Evolutionary conservation across 1,284 basidiomycete species (phyloP), one percentile per base, ranked within the genome.

Genomic region (Porogramme epimiltina): DNA sequence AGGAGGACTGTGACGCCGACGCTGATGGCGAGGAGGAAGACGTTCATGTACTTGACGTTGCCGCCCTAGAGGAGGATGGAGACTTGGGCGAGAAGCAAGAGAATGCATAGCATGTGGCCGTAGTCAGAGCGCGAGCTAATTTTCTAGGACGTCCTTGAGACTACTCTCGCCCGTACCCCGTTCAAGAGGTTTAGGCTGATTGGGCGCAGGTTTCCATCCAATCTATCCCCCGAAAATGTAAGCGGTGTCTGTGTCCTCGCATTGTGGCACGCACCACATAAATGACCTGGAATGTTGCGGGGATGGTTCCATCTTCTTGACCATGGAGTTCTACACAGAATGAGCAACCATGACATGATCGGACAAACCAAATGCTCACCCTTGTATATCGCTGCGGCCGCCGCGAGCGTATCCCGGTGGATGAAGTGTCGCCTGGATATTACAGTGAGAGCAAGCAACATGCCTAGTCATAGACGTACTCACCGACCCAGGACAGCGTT

Each of bases 241-340:
- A 16, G 6, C 28, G 28, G 8, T 31, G 8, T 31, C 28, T 15
- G 8, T 15, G 28, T 15, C 28, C 28, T 8, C 15, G 28, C 28
- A 15, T 13, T 20, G 28, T 37, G 18, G 33, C 18, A 73, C 79
- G 59, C 59, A 93, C 95, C 80, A 98, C 87, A 69, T 92, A 98
- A 55, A 99, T 94, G 47, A 98, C 77, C 66, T 96, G 91, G 73
- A 98, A 99, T 3, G 97, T 99, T 13, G 97, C 97, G 4, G 95
- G 93, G 23, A 99, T 79, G 3, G 80, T 81, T 2, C 90, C 93
- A 65, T 95, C 89, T 59, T 88, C 82, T 52, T 86, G 80, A 4
- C 91, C 93, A 66, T 98, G 90, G 49, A 99, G 65, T 54, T 89
- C 95, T 97, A 15, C 3, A 36, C 5, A 37, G 16, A 5, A 16